Evolutionary conservation across 1,284 basidiomycete genomes (phyloP).

Genomic region (Cystobasidium slooffiae): DNA sequence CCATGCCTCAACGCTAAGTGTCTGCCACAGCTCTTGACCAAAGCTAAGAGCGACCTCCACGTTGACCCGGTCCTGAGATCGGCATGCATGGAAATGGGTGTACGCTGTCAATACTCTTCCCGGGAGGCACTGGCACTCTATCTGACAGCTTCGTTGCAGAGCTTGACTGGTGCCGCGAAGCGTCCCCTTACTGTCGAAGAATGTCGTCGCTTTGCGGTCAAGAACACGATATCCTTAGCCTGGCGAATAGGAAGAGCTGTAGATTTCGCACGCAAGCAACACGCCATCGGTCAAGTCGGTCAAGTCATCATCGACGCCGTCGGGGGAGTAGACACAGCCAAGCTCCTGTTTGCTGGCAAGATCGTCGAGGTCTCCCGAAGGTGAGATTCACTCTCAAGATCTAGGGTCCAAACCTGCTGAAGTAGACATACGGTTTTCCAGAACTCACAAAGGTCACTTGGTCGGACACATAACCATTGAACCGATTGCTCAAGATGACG

Average conservation of each 20-base stretch:
- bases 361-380: constrained; percentile 62
- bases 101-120: too few species aligned
- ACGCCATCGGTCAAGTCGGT: constrained; percentile 5
- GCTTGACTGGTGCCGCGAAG: constrained; percentile 11
- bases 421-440: background rate
- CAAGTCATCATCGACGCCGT: constrained; percentile 62
- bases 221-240: constrained; percentile 63
- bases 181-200: constrained; percentile 44
- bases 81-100: constrained; percentile 60
- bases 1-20: background rate
- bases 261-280: constrained; percentile 57
- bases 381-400: constrained; percentile 37
- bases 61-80: constrained; percentile 50
- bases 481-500: constrained; percentile 10
- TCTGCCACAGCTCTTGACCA: constrained; percentile 45
- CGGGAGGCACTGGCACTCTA: too few species aligned
- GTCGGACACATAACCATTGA: constrained; percentile 14
- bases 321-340: constrained; percentile 62
- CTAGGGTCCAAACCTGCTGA: background rate
- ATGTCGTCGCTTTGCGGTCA: constrained; percentile 59
- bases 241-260: constrained; percentile 65
- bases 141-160: too few species aligned
- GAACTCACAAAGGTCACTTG: constrained; percentile 14
- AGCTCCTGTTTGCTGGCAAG: constrained; percentile 64
- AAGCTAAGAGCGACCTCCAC: constrained; percentile 50